A percentile compares a stretch with the other conserved stretches of the same genome.
Conservation (phyloP, 305 asterid genomes). For the Fraxinus latifolia region DNA sequence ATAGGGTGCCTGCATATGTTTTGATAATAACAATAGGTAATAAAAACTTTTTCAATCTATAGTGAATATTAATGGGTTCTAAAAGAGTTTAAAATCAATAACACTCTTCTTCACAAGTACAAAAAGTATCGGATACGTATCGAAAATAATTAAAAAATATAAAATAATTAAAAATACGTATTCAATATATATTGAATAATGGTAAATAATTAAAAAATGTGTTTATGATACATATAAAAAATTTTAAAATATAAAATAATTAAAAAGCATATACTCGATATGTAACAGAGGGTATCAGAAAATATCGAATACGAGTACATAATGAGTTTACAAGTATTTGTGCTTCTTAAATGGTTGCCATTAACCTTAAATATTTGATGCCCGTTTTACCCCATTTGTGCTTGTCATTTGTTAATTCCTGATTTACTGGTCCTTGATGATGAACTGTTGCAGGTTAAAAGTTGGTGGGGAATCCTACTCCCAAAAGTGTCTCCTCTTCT, state of each 20-base stretch:
- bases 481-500: slow-evolving; percentile 71
- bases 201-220: not conserved
- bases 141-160: not conserved
- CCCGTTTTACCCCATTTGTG: not conserved
- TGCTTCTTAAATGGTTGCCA: not conserved
- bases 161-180: too few relatives aligned
- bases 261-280: not conserved
- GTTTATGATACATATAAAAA: not conserved
- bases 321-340: not conserved
- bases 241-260: not conserved
- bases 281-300: not conserved
- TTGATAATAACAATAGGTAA: not conserved
- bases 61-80: not conserved
- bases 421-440: slow-evolving; percentile 18
- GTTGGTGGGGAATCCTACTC: slow-evolving; percentile 84
- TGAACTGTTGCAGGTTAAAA: slow-evolving; percentile 57
- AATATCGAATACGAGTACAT: not conserved
- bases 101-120: not conserved
- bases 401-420: not conserved
- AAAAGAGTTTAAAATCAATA: not conserved
- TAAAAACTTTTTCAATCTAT: not conserved
- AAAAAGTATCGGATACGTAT: not conserved
- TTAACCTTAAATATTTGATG: slow-evolving; percentile 9
- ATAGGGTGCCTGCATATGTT: not conserved
- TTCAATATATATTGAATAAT: not conserved